phyloP scores from a whole-genome alignment of 78 protist genomes.

The Tieghemostelium lacteum region DNA sequence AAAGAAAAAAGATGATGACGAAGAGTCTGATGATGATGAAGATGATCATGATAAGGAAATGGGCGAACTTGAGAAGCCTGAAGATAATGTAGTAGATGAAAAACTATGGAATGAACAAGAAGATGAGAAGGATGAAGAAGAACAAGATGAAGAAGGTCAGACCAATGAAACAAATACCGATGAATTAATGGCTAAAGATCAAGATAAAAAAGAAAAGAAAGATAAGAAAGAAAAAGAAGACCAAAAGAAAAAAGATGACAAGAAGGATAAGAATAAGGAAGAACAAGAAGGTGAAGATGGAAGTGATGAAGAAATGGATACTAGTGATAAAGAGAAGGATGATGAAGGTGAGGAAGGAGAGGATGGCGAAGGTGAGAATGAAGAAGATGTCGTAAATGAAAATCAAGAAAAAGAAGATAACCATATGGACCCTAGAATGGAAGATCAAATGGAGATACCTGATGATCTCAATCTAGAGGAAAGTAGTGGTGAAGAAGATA shows the following conservation, averaged over 20 bases:
- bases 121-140: constrained; percentile 86
- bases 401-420: constrained; percentile 77
- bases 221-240: constrained; percentile 5
- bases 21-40: constrained; percentile 63
- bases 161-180: constrained; percentile 40
- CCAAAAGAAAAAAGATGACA: constrained; percentile 38
- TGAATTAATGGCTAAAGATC: constrained; percentile 74
- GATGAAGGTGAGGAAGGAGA: constrained; percentile 63
- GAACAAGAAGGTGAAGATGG: constrained; percentile 50
- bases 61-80: constrained; percentile 85
- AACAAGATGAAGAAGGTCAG: constrained; percentile 81
- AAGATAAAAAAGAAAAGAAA: constrained; percentile 21
- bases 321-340: not conserved
- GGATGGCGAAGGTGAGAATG: constrained; percentile 67
- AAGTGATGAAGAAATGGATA: constrained; percentile 12
- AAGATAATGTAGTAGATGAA: constrained; percentile 88
- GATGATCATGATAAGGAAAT: constrained; percentile 80
- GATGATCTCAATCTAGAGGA: constrained; percentile 67
- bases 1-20: constrained; percentile 81
- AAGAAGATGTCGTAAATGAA: constrained; percentile 23
- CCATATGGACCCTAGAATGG: constrained; percentile 61
- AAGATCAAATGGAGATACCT: constrained; percentile 72
- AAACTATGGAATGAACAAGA: constrained; percentile 90
- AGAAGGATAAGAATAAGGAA: constrained; percentile 33
- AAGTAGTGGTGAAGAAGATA: constrained; percentile 60